Evolutionary conservation across 768 basidiomycete genomes (phyloP).

Genomic region (Rhodotorula kratochvilovae): DNA sequence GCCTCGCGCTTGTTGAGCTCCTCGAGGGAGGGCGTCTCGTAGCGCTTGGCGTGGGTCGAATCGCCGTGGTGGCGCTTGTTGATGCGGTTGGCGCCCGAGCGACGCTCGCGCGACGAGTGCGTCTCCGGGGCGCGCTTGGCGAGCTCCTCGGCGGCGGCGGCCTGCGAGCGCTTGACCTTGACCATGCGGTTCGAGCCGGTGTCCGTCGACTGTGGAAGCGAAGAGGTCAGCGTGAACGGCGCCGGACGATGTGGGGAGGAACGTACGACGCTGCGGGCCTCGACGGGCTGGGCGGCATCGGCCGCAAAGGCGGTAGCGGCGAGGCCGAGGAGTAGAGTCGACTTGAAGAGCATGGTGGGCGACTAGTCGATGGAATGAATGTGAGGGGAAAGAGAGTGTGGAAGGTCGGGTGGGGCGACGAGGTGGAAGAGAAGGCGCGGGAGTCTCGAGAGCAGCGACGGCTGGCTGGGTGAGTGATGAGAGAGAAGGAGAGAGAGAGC

Average conservation of each 20-base stretch:
- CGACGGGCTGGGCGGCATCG: slow-evolving; percentile 2
- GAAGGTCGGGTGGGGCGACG: not conserved
- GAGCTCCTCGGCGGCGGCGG: not conserved
- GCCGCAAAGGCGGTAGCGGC: not conserved
- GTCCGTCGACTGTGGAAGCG: not conserved
- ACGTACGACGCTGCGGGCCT: not conserved
- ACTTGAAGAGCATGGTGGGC: slow-evolving; percentile 22
- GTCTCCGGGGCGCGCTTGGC: not conserved
- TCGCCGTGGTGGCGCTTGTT: slow-evolving; percentile 15
- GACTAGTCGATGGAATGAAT: not conserved
- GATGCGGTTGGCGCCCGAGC: not conserved
- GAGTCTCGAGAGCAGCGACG: not conserved
- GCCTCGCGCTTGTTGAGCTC: not conserved
- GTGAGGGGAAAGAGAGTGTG: not conserved
- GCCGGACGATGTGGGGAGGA: no score
- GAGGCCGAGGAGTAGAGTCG: slow-evolving; percentile 7
- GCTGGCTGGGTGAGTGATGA: not conserved
- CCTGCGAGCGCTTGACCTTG: slow-evolving; percentile 9
- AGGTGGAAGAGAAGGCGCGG: not conserved
- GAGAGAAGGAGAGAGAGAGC: not conserved
- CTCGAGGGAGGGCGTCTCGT: not conserved
- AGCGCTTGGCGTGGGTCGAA: not conserved
- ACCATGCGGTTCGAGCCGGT: slow-evolving; percentile 3
- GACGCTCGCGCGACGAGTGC: not conserved
- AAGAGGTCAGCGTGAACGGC: not conserved